Percentiles rank a stretch among this genome's conserved stretches.
Conservation (phyloP, 2,329 filamentous ascomycete species). For the Fusarium chuoi region DNA sequence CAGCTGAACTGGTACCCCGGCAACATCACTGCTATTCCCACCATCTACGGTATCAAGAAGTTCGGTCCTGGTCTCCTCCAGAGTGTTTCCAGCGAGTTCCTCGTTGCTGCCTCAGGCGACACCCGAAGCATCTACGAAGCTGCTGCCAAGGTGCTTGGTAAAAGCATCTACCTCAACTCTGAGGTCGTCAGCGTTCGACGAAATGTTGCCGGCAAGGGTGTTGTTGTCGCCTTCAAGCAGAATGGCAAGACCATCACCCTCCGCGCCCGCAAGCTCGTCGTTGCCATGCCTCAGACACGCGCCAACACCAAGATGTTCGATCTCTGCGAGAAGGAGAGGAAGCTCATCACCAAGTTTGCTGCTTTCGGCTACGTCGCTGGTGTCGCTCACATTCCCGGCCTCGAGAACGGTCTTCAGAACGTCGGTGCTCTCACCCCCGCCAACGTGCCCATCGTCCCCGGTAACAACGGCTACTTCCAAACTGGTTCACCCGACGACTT, state of each 20-base stretch:
- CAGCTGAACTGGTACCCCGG: constrained; percentile 37
- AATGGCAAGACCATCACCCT: neutral
- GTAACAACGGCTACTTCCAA: constrained; percentile 2
- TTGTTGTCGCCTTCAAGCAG: constrained; percentile 6
- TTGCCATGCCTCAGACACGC: constrained; percentile 32
- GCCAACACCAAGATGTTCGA: constrained; percentile 18
- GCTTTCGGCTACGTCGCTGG: constrained; percentile 19
- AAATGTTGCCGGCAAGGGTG: neutral
- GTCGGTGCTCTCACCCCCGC: constrained; percentile 17
- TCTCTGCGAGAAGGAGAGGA: neutral
- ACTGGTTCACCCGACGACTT: constrained; percentile 2
- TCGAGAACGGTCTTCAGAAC: constrained; percentile 17
- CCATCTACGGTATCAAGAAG: constrained; percentile 36
- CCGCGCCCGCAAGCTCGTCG: constrained; percentile 27
- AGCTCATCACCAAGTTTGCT: constrained; percentile 27
- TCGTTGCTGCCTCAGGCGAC: constrained; percentile 19
- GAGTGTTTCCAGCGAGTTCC: constrained; percentile 9
- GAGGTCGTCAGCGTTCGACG: constrained; percentile 3
- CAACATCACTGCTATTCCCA: constrained; percentile 19
- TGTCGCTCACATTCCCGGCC: constrained; percentile 17
- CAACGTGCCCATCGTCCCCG: constrained; percentile 13
- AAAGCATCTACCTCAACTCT: constrained; percentile 15
- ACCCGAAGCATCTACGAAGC: constrained; percentile 22
- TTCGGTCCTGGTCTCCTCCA: constrained; percentile 26
- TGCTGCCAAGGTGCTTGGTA: neutral